phyloP scores from a whole-genome alignment of 176 grass and related monocot species.

The Hordeum vulgare region MorexV3_pseudomolecules_assembly NC_058520.1:617966714-617967213 shows the following conservation, averaged over 20 bases:
- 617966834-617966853: slow-evolving; percentile 61
- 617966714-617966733: slow-evolving; percentile 4
- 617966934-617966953: neutral
- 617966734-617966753: neutral
- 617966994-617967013: neutral
- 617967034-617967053: slow-evolving; percentile 35
- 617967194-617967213: too few relatives aligned
- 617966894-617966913: neutral
- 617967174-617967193: too few relatives aligned
- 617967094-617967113: neutral
- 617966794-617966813: slow-evolving; percentile 47
- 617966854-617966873: slow-evolving; percentile 40
- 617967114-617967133: neutral
- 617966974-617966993: neutral
- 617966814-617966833: slow-evolving; percentile 67
- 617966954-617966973: neutral
- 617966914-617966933: neutral
- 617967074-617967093: slow-evolving; percentile 17
- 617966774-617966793: slow-evolving; percentile 32
- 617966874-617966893: neutral
- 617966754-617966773: neutral
- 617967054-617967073: slow-evolving; percentile 31
- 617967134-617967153: too few relatives aligned
- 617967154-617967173: too few relatives aligned
- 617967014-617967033: slow-evolving; percentile 23